These are phyloP conservation scores for Aspergillus sp. DNA, from an alignment of 2,329 filamentous ascomycete genomes.

Conservation along the genomic window DNA sequence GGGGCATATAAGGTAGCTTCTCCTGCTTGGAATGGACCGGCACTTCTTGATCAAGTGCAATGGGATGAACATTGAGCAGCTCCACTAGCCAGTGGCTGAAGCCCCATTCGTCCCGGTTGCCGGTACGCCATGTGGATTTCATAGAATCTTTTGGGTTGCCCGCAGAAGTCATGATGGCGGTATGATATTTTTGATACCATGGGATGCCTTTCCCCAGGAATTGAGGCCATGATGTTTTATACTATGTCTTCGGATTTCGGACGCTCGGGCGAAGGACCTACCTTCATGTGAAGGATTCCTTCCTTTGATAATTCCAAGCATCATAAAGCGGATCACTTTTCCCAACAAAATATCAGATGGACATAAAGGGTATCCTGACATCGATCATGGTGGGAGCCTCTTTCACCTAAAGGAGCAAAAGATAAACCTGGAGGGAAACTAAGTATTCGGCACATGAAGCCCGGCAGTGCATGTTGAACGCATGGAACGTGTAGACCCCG, in stretches of 20 bases:
- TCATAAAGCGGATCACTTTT: conserved; percentile 12
- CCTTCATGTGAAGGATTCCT: conserved; percentile 13
- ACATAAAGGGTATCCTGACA: not conserved
- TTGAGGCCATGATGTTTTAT: not conserved
- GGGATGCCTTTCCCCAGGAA: not conserved
- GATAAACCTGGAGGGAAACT: not conserved
- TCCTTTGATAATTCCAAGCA: conserved; percentile 1
- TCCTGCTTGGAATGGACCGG: conserved; percentile 20
- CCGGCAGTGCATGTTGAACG: not conserved
- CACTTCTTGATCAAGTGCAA: conserved; percentile 28
- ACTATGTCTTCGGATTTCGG: not conserved
- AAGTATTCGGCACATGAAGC: conserved; percentile 8
- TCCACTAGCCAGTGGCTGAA: conserved; percentile 30
- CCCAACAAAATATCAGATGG: conserved; percentile 11
- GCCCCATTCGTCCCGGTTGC: conserved; percentile 28
- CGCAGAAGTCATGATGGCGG: conserved; percentile 24
- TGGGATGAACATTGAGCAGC: conserved; percentile 28
- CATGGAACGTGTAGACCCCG: conserved; percentile 9
- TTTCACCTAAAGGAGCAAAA: not conserved
- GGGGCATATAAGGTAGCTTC: conserved; percentile 18
- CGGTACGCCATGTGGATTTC: conserved; percentile 34
- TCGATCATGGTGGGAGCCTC: not conserved
- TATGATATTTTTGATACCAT: not conserved
- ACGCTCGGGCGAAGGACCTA: conserved; percentile 10
- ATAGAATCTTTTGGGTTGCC: conserved; percentile 33